Evolutionary conservation across 352 stramenopile genomes (phyloP).

Genomic region (Phytophthora multivora): DNA sequence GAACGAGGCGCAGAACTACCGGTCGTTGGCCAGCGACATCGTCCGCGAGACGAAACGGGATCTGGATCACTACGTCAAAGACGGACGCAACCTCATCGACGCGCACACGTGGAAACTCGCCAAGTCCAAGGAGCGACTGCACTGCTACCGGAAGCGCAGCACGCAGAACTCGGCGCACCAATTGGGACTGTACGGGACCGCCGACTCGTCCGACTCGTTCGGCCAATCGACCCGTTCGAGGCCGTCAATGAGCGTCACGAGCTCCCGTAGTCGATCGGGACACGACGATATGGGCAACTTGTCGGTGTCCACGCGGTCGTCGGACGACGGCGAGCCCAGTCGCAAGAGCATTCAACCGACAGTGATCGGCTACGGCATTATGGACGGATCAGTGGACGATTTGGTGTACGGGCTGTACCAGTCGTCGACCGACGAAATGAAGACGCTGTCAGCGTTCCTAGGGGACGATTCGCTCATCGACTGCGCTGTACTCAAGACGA

Average conservation of each 20-base stretch:
- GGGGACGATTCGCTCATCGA: slow-evolving; percentile 67
- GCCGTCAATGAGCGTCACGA: slow-evolving; percentile 33
- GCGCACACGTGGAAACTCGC: slow-evolving; percentile 66
- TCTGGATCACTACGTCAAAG: slow-evolving; percentile 57
- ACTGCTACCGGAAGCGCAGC: slow-evolving; percentile 60
- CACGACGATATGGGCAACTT: slow-evolving; percentile 21
- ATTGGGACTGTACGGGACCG: slow-evolving; percentile 44
- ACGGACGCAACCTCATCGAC: slow-evolving; percentile 64
- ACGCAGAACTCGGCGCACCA: slow-evolving; percentile 33
- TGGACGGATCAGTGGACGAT: slow-evolving; percentile 58
- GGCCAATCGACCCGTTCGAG: slow-evolving; percentile 31
- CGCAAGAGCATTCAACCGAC: slow-evolving; percentile 51
- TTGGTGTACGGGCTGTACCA: slow-evolving; percentile 59
- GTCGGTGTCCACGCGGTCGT: slow-evolving; percentile 35
- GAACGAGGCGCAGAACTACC: slow-evolving; percentile 57
- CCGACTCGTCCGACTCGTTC: slow-evolving; percentile 29
- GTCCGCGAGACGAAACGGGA: slow-evolving; percentile 66
- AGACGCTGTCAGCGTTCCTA: slow-evolving; percentile 55
- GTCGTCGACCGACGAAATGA: slow-evolving; percentile 61
- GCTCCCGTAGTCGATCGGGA: slow-evolving; percentile 32
- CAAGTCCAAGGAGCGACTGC: slow-evolving; percentile 69
- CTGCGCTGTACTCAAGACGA: slow-evolving; percentile 61
- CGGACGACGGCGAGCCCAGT: slow-evolving; percentile 39
- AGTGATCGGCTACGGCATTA: slow-evolving; percentile 53
- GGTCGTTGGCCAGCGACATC: slow-evolving; percentile 62